A percentile compares a stretch with the other conserved stretches of the same genome.
Conservation (phyloP, 768 basidiomycete genomes). For the Calocybe indica region DNA sequence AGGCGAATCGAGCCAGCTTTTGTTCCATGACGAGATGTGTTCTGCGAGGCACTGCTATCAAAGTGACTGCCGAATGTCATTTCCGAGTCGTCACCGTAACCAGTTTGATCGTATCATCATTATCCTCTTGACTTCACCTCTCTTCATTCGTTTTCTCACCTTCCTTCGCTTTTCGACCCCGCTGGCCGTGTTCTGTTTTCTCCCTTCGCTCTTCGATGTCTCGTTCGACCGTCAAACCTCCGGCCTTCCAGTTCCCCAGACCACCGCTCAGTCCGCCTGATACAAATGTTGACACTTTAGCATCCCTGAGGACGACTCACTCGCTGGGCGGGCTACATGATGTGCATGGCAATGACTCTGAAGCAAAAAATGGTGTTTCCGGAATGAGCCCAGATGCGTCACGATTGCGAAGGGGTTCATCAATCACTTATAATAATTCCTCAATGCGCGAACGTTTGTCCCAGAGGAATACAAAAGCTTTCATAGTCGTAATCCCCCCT, state of each 20-base stretch:
- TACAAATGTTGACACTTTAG: conserved; percentile 20
- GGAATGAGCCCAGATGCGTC: conserved; percentile 21
- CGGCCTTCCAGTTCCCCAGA: conserved; percentile 38
- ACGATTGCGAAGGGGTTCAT: conserved; percentile 39
- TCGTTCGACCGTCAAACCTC: conserved; percentile 36
- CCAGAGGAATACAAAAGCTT: conserved; percentile 39
- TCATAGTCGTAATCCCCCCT: conserved; percentile 67
- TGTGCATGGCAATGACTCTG: conserved; percentile 2
- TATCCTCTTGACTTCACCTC: not conserved
- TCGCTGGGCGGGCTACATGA: conserved; percentile 11
- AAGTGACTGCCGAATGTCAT: no score
- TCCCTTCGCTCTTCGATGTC: conserved; percentile 23
- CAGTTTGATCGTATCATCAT: no score
- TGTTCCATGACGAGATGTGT: conserved; percentile 44
- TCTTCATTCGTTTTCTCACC: not conserved
- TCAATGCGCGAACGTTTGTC: conserved; percentile 32
- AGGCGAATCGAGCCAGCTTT: conserved; percentile 55
- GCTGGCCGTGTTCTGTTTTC: conserved; percentile 7
- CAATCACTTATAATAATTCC: conserved; percentile 51
- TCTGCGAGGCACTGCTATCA: no score
- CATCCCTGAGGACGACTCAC: conserved; percentile 4
- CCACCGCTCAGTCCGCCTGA: conserved; percentile 37
- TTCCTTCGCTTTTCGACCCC: not conserved
- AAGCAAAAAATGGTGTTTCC: conserved; percentile 8
- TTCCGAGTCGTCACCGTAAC: no score